A percentile compares a stretch with the other conserved stretches of the same genome.
Conservation (phyloP, 371 early-diverging fungal genomes). For the Rhizopus arrhizus region DNA sequence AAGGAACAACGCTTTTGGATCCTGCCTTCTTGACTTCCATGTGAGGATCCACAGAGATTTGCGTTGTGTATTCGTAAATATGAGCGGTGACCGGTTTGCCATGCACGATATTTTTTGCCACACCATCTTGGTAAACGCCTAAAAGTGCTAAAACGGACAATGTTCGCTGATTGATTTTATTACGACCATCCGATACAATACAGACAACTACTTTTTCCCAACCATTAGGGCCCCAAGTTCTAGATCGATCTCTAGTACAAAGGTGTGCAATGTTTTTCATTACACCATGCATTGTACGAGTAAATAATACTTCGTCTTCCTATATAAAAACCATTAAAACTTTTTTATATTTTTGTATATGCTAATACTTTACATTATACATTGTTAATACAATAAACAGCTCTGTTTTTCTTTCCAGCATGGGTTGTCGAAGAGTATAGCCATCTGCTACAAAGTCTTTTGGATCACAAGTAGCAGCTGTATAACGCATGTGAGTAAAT, state of each 20-base stretch:
- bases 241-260: conserved; percentile 77
- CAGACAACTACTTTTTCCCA: conserved; percentile 95
- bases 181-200: conserved; percentile 82
- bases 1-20: conserved; percentile 74
- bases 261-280: conserved; percentile 91
- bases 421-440: conserved; percentile 82
- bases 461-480: conserved; percentile 84
- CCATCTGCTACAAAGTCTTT: conserved; percentile 73
- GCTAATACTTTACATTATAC: conserved; percentile 75
- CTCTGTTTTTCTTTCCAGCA: conserved; percentile 77
- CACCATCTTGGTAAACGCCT: conserved; percentile 92
- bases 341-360: not conserved
- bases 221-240: conserved; percentile 83
- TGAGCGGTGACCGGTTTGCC: conserved; percentile 78
- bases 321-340: conserved; percentile 15
- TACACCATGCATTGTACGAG: conserved; percentile 86
- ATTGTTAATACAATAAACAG: conserved; percentile 90
- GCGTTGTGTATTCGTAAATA: conserved; percentile 91
- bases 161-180: conserved; percentile 77
- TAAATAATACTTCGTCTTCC: conserved; percentile 91
- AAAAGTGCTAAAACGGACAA: conserved; percentile 81
- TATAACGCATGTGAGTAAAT: conserved; percentile 81
- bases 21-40: conserved; percentile 70
- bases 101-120: conserved; percentile 74
- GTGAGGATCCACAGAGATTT: conserved; percentile 71